phyloP scores from a whole-genome alignment of 2,329 filamentous ascomycete species.

The Calonectria crousiana region DNA sequence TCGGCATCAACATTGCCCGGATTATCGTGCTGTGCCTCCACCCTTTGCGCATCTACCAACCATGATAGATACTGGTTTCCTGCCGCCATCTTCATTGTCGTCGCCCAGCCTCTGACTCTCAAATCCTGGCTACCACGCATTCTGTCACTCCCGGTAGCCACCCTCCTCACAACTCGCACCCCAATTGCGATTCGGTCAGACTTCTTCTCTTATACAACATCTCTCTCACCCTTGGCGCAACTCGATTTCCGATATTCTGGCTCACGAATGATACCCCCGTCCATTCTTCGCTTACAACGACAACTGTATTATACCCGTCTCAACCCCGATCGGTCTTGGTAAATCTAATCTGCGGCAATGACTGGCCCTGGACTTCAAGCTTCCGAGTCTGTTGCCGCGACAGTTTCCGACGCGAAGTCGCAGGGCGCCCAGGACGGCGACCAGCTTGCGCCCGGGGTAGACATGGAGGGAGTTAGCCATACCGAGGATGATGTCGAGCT shows the following conservation, averaged over 20 bases:
- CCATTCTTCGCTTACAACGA: not conserved
- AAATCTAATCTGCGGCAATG: slow-evolving; percentile 31
- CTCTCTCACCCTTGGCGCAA: not conserved
- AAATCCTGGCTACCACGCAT: not conserved
- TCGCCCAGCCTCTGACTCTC: not conserved
- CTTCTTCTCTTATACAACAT: not conserved
- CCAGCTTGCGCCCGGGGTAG: slow-evolving; percentile 20
- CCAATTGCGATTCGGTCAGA: not conserved
- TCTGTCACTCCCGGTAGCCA: not conserved
- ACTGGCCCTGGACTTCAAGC: slow-evolving; percentile 9
- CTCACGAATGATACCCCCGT: not conserved
- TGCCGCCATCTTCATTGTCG: not conserved
- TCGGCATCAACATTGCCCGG: not conserved
- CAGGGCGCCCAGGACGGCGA: slow-evolving; percentile 21
- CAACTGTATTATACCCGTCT: not conserved
- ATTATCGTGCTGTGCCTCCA: not conserved
- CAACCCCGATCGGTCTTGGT: slow-evolving; percentile 18
- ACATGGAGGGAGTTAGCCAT: slow-evolving; percentile 30
- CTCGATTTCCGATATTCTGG: not conserved
- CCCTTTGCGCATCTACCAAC: not conserved
- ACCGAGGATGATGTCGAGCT: slow-evolving; percentile 40
- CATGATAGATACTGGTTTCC: slow-evolving; percentile 3
- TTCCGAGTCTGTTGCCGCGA: not conserved
- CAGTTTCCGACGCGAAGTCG: slow-evolving; percentile 8
- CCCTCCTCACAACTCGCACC: not conserved